Evolutionary conservation across 208 protist genomes (phyloP), one percentile per base, ranked within the genome.

Genomic region (Trichomonas gallinae): DNA sequence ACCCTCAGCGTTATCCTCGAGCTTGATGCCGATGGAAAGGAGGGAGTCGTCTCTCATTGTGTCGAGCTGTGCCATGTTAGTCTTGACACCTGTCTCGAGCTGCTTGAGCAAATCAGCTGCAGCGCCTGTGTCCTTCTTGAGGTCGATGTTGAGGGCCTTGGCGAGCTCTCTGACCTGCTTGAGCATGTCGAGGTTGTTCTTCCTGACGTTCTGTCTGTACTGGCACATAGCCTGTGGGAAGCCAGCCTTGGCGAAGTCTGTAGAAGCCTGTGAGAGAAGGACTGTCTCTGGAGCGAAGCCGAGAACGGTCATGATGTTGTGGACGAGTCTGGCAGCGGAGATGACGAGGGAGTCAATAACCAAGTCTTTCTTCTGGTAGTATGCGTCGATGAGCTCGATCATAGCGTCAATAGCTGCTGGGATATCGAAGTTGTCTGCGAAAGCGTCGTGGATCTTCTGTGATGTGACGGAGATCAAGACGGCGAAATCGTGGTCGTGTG

Each of bases 1-100:
- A 17, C 96, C 85, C 38, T 81, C 58, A n/a, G 36, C 4, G 17
- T 85, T 51, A 93, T 98, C 97, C 85, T 97, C 97, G 34, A 98
- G 81, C 1, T 96, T 97, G 21, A 98, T 97, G 21, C 97, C 97
- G 45, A 98, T 40, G 42, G 72, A 34, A 15, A 97, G 97, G 13
- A 98, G 51, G 6, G 49, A 46, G 15, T 72, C 87, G 48, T 98
- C 97, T 23, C 97, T 96, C 26, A 98, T 26, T 40, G 9, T 23
- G 63, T 98, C 87, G 0, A 93, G 13, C 9, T 34, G 8, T 51
- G 87, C n/a, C 21, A 93, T n/a, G 15, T 48, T 42, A 38, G 9
- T 8, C 44, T 93, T 93, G 26, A 38, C 31, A 17, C 26, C 13
- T 34, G 42, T 31, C 13, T 93, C 87, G n/a, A 93, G 44, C 9